Evolutionary conservation across 176 grass and related monocot genomes (phyloP).

Genomic region (Triticum urartu): DNA sequence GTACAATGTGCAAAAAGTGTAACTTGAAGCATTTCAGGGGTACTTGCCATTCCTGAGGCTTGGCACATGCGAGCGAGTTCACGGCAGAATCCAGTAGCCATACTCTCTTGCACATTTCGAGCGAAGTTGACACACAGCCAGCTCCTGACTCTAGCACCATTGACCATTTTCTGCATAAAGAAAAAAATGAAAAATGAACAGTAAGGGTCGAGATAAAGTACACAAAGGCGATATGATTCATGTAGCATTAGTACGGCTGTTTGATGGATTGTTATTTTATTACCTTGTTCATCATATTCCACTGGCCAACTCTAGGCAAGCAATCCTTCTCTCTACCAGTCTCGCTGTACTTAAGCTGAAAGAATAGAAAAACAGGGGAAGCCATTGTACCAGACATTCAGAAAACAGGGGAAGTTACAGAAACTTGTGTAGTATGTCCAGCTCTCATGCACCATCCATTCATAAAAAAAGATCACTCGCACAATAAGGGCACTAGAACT

Average conservation of each 20-base stretch:
- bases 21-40: neutral
- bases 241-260: neutral
- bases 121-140: conserved; percentile 87
- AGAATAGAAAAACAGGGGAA: conserved; percentile 5
- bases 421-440: neutral
- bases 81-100: conserved; percentile 59
- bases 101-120: conserved; percentile 63
- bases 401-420: neutral
- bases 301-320: conserved; percentile 87
- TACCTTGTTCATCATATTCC: conserved; percentile 99
- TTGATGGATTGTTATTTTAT: neutral
- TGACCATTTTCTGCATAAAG: conserved; percentile 82
- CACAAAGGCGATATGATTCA: neutral
- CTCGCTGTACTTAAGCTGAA: conserved; percentile 89
- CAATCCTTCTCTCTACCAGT: conserved; percentile 92
- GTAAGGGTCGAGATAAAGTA: neutral
- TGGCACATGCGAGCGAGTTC: conserved; percentile 90
- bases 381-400: neutral
- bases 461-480: neutral
- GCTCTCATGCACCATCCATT: neutral
- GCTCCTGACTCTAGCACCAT: conserved; percentile 72
- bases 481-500: neutral
- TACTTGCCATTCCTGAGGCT: conserved; percentile 84
- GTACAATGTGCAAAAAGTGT: neutral
- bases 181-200: neutral